phyloP scores from a whole-genome alignment of 371 early-diverging fungal species.

The Umbelopsis sp. region DNA sequence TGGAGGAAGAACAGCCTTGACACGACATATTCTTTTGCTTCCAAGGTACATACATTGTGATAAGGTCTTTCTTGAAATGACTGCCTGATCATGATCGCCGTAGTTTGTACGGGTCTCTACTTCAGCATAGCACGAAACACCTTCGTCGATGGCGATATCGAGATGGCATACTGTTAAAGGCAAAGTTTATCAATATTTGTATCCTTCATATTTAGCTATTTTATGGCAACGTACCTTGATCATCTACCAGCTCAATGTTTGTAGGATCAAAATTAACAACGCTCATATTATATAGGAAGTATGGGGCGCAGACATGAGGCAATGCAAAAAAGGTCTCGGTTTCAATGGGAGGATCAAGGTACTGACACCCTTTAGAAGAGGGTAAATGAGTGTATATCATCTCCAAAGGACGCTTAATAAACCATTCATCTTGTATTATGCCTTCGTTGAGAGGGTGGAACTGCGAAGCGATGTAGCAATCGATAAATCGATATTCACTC shows the following conservation, averaged over 20 bases:
- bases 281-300: slow-evolving; percentile 34
- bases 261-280: slow-evolving; percentile 21
- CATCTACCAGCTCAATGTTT: background rate
- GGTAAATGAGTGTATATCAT: slow-evolving; percentile 52
- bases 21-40: slow-evolving; percentile 32
- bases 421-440: slow-evolving; percentile 44
- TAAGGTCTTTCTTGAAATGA: slow-evolving; percentile 17
- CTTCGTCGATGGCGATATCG: slow-evolving; percentile 26
- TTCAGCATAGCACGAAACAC: slow-evolving; percentile 39
- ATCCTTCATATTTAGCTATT: no score
- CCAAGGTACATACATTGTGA: slow-evolving; percentile 33
- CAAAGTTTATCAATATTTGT: background rate
- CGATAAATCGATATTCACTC: slow-evolving; percentile 64
- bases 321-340: slow-evolving; percentile 35
- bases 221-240: background rate
- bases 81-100: background rate
- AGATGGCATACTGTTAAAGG: slow-evolving; percentile 17
- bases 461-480: slow-evolving; percentile 63
- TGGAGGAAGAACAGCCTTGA: slow-evolving; percentile 47
- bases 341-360: slow-evolving; percentile 34
- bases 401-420: slow-evolving; percentile 40
- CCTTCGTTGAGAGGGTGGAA: slow-evolving; percentile 40
- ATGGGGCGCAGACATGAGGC: slow-evolving; percentile 41
- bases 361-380: slow-evolving; percentile 29
- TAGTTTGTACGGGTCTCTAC: slow-evolving; percentile 25